Percentiles rank a stretch among this genome's conserved stretches.
Evolutionary conservation across 176 grass and related monocot genomes (phyloP).

Genomic region (Aegilops bicornis): DNA sequence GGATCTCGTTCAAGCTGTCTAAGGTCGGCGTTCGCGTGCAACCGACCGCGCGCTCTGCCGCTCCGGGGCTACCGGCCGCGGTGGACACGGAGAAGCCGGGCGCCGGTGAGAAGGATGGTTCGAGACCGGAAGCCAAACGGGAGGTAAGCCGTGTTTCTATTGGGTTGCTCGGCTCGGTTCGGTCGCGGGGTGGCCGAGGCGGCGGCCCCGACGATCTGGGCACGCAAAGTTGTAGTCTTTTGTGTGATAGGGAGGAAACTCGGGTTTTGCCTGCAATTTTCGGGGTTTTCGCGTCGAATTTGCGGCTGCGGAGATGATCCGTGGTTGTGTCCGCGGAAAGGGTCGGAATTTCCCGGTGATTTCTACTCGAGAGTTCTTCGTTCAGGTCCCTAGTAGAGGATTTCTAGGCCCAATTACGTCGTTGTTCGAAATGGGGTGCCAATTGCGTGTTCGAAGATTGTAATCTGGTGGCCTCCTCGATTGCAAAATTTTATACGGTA

Average conservation of each 20-base stretch:
- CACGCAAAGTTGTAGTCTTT: neutral
- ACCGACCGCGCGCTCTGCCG: constrained; percentile 36
- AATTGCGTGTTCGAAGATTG: neutral
- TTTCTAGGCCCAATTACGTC: neutral
- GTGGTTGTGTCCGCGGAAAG: neutral
- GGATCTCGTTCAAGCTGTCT: constrained; percentile 77
- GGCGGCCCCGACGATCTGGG: constrained; percentile 19
- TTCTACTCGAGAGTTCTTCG: constrained; percentile 12
- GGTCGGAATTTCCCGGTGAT: constrained; percentile 18
- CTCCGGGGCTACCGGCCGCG: neutral
- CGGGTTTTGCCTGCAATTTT: neutral
- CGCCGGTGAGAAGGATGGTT: constrained; percentile 18
- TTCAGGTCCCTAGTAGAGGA: neutral
- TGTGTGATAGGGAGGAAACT: neutral
- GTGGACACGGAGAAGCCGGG: constrained; percentile 19
- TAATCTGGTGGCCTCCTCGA: neutral
- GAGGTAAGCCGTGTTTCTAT: constrained; percentile 32
- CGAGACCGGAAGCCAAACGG: constrained; percentile 1
- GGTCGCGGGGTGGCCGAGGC: neutral
- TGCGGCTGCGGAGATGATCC: neutral
- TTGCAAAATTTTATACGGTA: neutral
- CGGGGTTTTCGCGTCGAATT: neutral
- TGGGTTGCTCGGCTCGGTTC: constrained; percentile 17
- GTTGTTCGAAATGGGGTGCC: neutral
- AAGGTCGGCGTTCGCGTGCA: constrained; percentile 64